Evolutionary conservation across 202 grass and related monocot genomes (phyloP).

Genomic region (Carex arenaria): DNA sequence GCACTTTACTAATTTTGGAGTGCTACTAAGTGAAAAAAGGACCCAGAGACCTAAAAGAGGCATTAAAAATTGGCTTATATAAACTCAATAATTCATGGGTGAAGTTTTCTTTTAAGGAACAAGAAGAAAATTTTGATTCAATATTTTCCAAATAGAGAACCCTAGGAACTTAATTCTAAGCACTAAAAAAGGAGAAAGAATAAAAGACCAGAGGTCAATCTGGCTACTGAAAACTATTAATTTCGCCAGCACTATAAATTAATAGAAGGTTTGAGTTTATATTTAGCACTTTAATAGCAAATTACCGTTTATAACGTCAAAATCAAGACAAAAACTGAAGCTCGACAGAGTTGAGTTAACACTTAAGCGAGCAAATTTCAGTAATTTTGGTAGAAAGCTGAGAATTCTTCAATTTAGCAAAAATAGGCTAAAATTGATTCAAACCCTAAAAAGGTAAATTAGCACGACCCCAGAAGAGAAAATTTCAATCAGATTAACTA

Average conservation of each 20-base stretch:
- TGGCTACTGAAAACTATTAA: neutral
- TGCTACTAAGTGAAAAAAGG: neutral
- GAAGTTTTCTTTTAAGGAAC: neutral
- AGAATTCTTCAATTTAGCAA: neutral
- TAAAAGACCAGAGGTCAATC: neutral
- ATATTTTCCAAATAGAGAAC: neutral
- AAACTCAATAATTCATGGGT: neutral
- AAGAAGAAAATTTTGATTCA: neutral
- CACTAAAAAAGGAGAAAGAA: neutral
- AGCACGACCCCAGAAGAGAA: neutral
- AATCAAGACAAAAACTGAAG: neutral
- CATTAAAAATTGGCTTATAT: neutral
- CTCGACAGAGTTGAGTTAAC: neutral
- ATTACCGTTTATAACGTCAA: constrained; percentile 4
- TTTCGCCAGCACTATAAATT: neutral
- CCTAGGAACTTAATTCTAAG: neutral
- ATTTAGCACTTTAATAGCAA: neutral
- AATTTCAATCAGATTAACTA: neutral
- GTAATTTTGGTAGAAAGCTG: constrained; percentile 2
- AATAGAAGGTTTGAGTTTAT: neutral
- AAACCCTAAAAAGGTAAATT: constrained; percentile 22
- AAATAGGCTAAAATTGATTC: neutral
- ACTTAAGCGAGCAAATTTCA: neutral
- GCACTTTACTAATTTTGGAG: constrained; percentile 17
- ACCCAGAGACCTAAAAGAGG: neutral